Evolutionary conservation across 2,329 filamentous ascomycete genomes (phyloP).

Genomic region (Fusarium burgessii): DNA sequence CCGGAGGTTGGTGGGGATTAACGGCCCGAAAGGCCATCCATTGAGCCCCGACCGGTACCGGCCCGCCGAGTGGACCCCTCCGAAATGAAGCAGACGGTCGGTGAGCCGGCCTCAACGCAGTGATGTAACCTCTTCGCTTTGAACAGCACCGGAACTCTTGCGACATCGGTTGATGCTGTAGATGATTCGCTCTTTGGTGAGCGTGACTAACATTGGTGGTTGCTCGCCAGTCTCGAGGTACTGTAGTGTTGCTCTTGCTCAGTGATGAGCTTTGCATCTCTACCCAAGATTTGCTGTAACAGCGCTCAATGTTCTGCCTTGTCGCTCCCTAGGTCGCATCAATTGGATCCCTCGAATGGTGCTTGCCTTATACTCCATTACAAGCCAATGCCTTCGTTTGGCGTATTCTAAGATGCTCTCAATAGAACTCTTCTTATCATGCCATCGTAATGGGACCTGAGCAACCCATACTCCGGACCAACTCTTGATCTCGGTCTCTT

Average conservation of each 20-base stretch:
- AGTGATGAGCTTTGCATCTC: too few species aligned
- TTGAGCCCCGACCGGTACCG: background rate
- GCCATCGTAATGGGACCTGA: background rate
- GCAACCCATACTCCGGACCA: background rate
- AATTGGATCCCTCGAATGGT: background rate
- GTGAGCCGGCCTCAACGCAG: background rate
- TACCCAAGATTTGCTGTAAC: too few species aligned
- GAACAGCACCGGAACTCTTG: background rate
- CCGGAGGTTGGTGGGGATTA: background rate
- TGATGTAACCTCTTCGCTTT: too few species aligned
- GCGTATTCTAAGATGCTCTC: background rate
- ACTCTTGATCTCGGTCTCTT: background rate
- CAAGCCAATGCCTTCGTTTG: background rate
- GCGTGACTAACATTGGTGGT: too few species aligned
- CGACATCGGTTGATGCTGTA: background rate
- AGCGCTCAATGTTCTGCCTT: background rate
- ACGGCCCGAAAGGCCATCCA: constrained; percentile 2
- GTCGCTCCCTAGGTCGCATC: background rate
- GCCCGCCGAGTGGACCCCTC: background rate
- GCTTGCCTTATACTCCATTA: background rate
- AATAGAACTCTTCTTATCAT: background rate
- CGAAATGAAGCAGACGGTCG: background rate
- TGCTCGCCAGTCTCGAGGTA: background rate
- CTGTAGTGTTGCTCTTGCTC: background rate
- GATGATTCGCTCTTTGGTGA: too few species aligned